Percentiles rank a stretch among this genome's conserved stretches.
Conservation (phyloP, 2,329 filamentous ascomycete genomes). For the Chlorencoelia australis region DNA sequence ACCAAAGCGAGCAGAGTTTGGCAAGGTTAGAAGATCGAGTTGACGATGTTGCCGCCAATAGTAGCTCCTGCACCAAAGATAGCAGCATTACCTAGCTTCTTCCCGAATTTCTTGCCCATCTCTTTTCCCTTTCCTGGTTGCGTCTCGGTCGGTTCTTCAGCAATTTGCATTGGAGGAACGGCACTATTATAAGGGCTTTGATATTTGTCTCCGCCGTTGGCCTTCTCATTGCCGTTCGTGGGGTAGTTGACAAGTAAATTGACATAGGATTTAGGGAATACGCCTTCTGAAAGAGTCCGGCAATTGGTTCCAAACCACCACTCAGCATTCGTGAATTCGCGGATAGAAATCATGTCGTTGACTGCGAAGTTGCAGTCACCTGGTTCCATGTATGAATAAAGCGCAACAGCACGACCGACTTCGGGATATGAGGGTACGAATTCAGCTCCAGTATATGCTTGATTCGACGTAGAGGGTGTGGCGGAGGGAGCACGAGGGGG, state of each 20-base stretch:
- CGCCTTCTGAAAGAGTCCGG: conserved; percentile 75
- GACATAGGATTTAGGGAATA: conserved; percentile 92
- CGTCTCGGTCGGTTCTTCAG: conserved; percentile 37
- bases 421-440: conserved; percentile 35
- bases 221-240: conserved; percentile 16
- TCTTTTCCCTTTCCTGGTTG: conserved; percentile 41
- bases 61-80: conserved; percentile 92
- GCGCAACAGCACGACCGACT: conserved; percentile 64
- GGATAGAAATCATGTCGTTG: conserved; percentile 70
- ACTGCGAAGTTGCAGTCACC: conserved; percentile 75
- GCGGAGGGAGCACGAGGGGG: neutral
- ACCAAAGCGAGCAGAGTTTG: no score
- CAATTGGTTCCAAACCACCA: conserved; percentile 92
- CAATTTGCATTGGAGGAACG: conserved; percentile 66
- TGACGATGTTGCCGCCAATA: conserved; percentile 81
- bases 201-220: no score
- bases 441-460: conserved; percentile 12
- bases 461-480: conserved; percentile 26
- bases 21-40: conserved; percentile 67
- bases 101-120: conserved; percentile 89
- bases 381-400: conserved; percentile 73
- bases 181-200: conserved; percentile 57
- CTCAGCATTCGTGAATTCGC: conserved; percentile 91
- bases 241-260: conserved; percentile 44
- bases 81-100: conserved; percentile 76